phyloP scores from a whole-genome alignment of 192 early-diverging fungal genomes.

The Coemansia sp. region DNA sequence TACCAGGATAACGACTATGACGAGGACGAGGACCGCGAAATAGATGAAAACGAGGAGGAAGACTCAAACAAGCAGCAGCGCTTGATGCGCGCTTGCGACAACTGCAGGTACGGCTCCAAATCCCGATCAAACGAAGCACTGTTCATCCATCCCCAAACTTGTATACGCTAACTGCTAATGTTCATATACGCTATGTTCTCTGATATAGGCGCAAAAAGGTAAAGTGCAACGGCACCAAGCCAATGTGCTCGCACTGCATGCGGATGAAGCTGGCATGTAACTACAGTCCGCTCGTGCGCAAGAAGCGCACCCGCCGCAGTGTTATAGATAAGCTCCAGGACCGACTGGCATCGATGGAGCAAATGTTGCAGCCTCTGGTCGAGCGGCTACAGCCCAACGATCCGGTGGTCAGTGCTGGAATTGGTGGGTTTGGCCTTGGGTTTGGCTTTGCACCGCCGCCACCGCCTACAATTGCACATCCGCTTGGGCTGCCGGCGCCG shows the following conservation, averaged over 20 bases:
- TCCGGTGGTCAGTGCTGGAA: slow-evolving; percentile 32
- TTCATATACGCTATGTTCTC: not conserved
- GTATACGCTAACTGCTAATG: not conserved
- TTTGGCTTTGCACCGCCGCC: slow-evolving; percentile 47
- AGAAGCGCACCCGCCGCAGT: slow-evolving; percentile 53
- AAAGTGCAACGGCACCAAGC: slow-evolving; percentile 54
- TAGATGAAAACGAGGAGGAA: slow-evolving; percentile 17
- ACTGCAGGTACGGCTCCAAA: slow-evolving; percentile 29
- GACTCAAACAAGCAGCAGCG: slow-evolving; percentile 31
- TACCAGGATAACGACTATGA: slow-evolving; percentile 17
- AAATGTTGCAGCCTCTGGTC: slow-evolving; percentile 54
- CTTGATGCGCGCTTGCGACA: slow-evolving; percentile 55
- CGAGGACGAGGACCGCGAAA: slow-evolving; percentile 20
- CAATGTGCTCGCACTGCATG: slow-evolving; percentile 50
- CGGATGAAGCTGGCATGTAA: slow-evolving; percentile 53
- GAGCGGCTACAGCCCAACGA: slow-evolving; percentile 52
- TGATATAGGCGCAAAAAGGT: slow-evolving; percentile 50
- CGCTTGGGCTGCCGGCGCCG: slow-evolving; percentile 23
- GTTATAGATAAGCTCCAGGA: slow-evolving; percentile 54
- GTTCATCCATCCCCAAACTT: not conserved
- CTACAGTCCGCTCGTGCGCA: slow-evolving; percentile 55
- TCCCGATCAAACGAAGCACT: no score
- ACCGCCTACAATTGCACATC: slow-evolving; percentile 29
- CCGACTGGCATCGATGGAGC: slow-evolving; percentile 52
- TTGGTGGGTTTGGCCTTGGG: slow-evolving; percentile 27